These are phyloP conservation scores for Spergularia azorica DNA, from an alignment of 179 eudicot species.

Conservation along the genomic window DNA sequence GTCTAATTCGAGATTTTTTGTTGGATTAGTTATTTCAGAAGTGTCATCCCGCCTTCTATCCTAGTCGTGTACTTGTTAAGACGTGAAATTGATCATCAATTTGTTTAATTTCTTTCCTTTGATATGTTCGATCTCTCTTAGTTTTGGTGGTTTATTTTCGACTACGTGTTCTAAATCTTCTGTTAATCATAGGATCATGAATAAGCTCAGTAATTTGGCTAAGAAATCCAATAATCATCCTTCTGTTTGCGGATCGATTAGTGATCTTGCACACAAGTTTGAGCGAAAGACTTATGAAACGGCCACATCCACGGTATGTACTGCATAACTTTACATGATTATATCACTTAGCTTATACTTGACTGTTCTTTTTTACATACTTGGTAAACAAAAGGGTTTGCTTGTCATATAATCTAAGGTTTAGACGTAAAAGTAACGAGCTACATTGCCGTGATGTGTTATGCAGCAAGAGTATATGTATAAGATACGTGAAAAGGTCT, in stretches of 20 bases:
- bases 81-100: too few species aligned
- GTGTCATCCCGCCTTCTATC: too few species aligned
- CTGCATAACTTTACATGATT: not conserved
- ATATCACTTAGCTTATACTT: too few species aligned
- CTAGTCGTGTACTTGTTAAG: too few species aligned
- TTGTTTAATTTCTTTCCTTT: too few species aligned
- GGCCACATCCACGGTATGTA: conserved; percentile 10
- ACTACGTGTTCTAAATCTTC: not conserved
- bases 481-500: not conserved
- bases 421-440: too few species aligned
- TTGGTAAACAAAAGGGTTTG: not conserved
- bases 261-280: not conserved
- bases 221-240: not conserved
- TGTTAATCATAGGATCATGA: conserved; percentile 11
- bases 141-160: not conserved
- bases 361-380: too few species aligned
- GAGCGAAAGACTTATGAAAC: not conserved
- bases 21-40: too few species aligned
- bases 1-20: too few species aligned
- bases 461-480: conserved; percentile 4
- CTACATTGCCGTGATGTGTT: not conserved
- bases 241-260: not conserved
- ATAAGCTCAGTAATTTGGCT: not conserved
- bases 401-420: not conserved
- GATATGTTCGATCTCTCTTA: too few species aligned